Conservation (phyloP, 2,329 filamentous ascomycete genomes). For the Sarocladium kiliense region DNA sequence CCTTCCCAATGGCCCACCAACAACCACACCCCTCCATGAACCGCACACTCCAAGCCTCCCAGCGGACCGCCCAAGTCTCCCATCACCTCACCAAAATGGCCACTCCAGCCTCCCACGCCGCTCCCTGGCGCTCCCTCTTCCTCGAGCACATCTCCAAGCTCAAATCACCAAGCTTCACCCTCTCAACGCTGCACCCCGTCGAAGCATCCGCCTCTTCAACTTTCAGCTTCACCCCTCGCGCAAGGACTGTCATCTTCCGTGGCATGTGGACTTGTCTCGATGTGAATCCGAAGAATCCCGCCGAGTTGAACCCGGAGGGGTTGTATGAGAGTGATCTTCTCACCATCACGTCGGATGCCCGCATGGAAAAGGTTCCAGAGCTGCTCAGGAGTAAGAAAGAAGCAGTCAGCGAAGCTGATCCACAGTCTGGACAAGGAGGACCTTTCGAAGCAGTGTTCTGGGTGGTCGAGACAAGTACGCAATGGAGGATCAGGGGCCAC, state of each 20-base stretch:
- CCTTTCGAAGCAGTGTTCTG: constrained; percentile 82
- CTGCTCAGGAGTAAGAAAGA: constrained; percentile 41
- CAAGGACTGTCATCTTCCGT: constrained; percentile 77
- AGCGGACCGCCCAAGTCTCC: constrained; percentile 22
- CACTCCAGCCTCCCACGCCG: constrained; percentile 21
- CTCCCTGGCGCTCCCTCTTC: constrained; percentile 51
- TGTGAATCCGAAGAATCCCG: constrained; percentile 66
- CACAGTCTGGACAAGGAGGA: constrained; percentile 55
- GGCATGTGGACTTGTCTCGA: constrained; percentile 76
- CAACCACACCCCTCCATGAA: background rate
- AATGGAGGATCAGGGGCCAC: constrained; percentile 79
- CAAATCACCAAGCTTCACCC: constrained; percentile 42
- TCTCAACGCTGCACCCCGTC: constrained; percentile 47
- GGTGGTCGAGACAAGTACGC: constrained; percentile 62
- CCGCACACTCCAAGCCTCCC: constrained; percentile 10
- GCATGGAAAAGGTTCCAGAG: constrained; percentile 80
- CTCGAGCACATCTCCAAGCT: constrained; percentile 44
- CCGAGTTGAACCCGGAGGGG: constrained; percentile 60
- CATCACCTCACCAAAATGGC: constrained; percentile 18
- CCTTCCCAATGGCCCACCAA: constrained; percentile 16
- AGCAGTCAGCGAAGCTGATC: constrained; percentile 14
- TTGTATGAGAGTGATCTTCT: constrained; percentile 71
- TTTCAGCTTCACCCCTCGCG: constrained; percentile 48
- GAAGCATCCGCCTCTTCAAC: constrained; percentile 18
- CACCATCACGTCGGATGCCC: constrained; percentile 79